These are phyloP conservation scores for Pseudogymnoascus sp. DNA, from an alignment of 2,329 filamentous ascomycete species.

Conservation along the genomic window DNA sequence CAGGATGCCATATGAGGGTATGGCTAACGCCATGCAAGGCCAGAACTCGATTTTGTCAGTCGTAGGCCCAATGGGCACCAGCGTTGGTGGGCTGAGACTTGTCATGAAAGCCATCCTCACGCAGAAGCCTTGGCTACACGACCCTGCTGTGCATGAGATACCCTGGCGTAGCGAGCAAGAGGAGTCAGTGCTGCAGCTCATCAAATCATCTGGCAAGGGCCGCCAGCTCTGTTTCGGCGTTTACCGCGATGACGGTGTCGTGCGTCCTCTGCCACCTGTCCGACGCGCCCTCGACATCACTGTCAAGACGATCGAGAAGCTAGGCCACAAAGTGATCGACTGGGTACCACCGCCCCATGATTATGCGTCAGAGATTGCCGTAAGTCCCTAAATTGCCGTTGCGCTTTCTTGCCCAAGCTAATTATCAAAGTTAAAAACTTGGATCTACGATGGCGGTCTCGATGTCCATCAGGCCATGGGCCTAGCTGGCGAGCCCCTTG, in stretches of 20 bases:
- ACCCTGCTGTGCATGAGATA: constrained; percentile 57
- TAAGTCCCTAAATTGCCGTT: constrained; percentile 28
- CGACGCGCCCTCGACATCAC: constrained; percentile 45
- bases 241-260: constrained; percentile 42
- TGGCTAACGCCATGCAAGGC: constrained; percentile 52
- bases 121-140: constrained; percentile 56
- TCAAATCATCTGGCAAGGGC: constrained; percentile 27
- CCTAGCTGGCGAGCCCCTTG: constrained; percentile 47
- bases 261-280: constrained; percentile 50
- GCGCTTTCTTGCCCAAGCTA: not conserved
- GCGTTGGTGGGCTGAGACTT: constrained; percentile 45
- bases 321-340: constrained; percentile 51
- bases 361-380: constrained; percentile 32
- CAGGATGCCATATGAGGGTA: constrained; percentile 42
- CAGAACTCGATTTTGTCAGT: constrained; percentile 57
- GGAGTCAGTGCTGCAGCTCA: constrained; percentile 31
- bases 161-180: constrained; percentile 51
- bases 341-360: constrained; percentile 49
- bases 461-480: constrained; percentile 43
- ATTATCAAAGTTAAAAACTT: constrained; percentile 27
- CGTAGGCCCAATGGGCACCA: constrained; percentile 54
- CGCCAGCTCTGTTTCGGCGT: constrained; percentile 46
- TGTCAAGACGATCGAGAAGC: constrained; percentile 39
- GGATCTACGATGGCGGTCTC: constrained; percentile 42
- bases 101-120: constrained; percentile 49